phyloP scores from a whole-genome alignment of 164 flowering plant species.

The Taxillus chinensis region DNA sequence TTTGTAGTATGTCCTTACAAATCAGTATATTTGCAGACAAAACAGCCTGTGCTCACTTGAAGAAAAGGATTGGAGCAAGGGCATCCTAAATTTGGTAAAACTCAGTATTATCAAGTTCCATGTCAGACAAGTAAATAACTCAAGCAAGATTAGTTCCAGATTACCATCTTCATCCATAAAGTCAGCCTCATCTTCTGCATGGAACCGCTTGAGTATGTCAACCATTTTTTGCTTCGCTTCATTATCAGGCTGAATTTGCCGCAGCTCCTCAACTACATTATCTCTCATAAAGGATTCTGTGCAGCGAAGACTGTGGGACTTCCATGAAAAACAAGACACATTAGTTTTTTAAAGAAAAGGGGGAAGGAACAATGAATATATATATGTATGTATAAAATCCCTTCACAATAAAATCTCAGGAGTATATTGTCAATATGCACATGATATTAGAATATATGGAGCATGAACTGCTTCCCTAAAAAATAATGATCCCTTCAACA shows the following conservation, averaged over 20 bases:
- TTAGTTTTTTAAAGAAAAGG: no score
- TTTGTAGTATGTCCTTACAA: not conserved
- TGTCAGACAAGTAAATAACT: no score
- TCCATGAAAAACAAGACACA: not conserved
- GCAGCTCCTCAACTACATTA: slow-evolving; percentile 75
- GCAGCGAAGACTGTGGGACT: slow-evolving; percentile 76
- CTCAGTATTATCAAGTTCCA: no score
- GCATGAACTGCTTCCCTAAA: no score
- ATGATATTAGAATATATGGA: no score
- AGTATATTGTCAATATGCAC: no score
- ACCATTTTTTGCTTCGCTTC: slow-evolving; percentile 70
- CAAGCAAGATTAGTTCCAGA: not conserved
- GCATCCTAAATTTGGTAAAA: not conserved
- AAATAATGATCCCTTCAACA: no score
- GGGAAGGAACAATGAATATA: no score
- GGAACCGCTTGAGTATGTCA: slow-evolving; percentile 66
- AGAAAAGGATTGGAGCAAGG: not conserved
- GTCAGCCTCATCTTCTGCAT: slow-evolving; percentile 55
- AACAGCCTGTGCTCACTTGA: not conserved
- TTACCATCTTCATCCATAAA: slow-evolving; percentile 53
- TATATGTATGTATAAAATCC: no score
- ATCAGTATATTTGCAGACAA: not conserved
- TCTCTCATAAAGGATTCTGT: slow-evolving; percentile 95
- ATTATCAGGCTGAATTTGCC: slow-evolving; percentile 57
- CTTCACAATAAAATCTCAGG: no score